A percentile compares a stretch with the other conserved stretches of the same genome.
phyloP scores from a whole-genome alignment of 106 monocot species.

The Platanthera guangdongensis region DNA sequence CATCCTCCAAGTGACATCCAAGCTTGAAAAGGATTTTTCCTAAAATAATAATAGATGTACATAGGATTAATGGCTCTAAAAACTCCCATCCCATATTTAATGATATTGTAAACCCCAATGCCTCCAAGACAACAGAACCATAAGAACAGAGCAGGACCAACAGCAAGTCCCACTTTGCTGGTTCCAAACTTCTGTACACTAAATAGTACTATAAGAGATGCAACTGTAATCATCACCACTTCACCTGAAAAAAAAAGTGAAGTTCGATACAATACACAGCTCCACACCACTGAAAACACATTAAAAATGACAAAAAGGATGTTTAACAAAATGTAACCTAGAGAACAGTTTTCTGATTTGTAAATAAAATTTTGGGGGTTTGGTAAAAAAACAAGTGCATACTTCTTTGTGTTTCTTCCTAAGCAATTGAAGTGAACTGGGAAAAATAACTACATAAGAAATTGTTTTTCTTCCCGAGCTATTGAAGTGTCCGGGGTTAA shows the following conservation, averaged over 20 bases:
- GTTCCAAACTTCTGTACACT: slow-evolving; percentile 89
- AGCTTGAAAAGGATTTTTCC: slow-evolving; percentile 61
- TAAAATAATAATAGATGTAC: slow-evolving; percentile 68
- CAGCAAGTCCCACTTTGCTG: slow-evolving; percentile 83
- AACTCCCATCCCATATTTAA: slow-evolving; percentile 60
- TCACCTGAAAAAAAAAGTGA: slow-evolving; percentile 39
- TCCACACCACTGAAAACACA: neutral
- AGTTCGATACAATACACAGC: neutral
- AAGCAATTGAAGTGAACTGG: neutral
- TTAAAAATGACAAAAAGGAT: neutral
- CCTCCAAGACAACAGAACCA: slow-evolving; percentile 91
- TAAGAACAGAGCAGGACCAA: slow-evolving; percentile 83
- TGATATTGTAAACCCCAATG: slow-evolving; percentile 79
- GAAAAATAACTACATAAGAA: neutral
- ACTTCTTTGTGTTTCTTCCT: neutral
- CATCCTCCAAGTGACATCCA: slow-evolving; percentile 95
- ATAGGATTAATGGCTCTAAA: slow-evolving; percentile 86
- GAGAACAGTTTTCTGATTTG: neutral
- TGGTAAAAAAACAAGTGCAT: neutral
- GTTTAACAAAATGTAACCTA: neutral
- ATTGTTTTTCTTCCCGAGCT: too few relatives aligned
- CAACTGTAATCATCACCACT: slow-evolving; percentile 84
- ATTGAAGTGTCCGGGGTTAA: too few relatives aligned
- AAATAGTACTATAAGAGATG: slow-evolving; percentile 71
- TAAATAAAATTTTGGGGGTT: neutral